These are phyloP conservation scores for Cucumis melo DNA, from an alignment of 306 rosid species.

Conservation along the genomic window DNA sequence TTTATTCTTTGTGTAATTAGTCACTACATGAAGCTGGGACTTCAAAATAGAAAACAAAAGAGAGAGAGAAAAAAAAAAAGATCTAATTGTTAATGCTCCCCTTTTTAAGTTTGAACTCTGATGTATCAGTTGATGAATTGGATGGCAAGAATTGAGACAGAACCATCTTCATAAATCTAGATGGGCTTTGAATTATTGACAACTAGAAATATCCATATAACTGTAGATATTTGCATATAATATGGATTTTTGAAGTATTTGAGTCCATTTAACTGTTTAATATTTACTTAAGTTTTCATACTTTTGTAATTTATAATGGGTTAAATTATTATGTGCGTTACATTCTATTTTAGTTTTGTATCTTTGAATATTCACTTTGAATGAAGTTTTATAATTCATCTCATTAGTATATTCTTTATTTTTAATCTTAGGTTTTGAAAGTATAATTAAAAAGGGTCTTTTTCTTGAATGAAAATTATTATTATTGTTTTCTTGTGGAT, in stretches of 20 bases:
- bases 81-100: neutral
- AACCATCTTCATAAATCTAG: neutral
- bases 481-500: no score
- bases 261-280: neutral
- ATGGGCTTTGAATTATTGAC: neutral
- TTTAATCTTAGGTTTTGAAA: no score
- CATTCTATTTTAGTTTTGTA: no score
- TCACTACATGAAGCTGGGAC: neutral
- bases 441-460: no score
- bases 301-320: neutral
- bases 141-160: neutral
- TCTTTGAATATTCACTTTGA: no score
- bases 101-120: neutral
- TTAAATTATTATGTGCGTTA: no score
- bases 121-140: neutral
- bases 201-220: neutral
- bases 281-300: neutral
- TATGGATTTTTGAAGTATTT: neutral
- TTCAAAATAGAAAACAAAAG: no score
- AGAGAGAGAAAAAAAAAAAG: no score
- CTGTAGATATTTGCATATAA: neutral
- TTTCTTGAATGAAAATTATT: no score
- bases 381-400: no score
- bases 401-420: no score
- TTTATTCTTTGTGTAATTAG: constrained; percentile 44